Base-by-base conservation (phyloP, 345 rosid genomes). In the Salix exigua region DNA sequence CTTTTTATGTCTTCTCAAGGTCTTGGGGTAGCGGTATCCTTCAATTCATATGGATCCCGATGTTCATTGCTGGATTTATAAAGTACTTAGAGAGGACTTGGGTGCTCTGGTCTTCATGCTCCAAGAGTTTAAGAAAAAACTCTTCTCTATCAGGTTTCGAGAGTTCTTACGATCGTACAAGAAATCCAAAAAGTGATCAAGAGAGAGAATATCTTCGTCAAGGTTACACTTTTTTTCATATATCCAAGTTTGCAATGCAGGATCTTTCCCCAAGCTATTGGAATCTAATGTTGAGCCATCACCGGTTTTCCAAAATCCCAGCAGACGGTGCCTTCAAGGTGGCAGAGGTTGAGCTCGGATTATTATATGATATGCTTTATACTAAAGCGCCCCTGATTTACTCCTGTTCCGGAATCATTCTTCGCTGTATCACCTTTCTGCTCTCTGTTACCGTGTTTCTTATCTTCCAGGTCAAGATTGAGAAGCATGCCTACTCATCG, bases 371-470 rank as follows among this genome's bases (percentile, higher is more conserved):
- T 40, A 40, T 40, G 44, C 44, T 40, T 40, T 40, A 40, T 12
- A 40, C 44, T 10, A 40, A 40, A 40, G 44, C 44, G 44, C 44
- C 44, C 44, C 14, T 40, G 13, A 40, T 40, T 40, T 40, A 40
- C 73, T 38, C 75, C 1, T 2, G 50, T 25, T 7, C 31, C 0
- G 87, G 91, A n/a, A 26, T 73, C 50, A 0, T 50, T 60, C 75
- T 76, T 64, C 79, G 86, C 2, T 58, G 4, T 50, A 8, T 37
- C 30, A 46, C 65, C 46, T 73, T 72, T 37, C 66, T 50, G 35
- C 60, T 53, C 12, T 51, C 74, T 26, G 14, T 71, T 17, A 75
- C 74, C 21, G 68, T 73, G 25, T 81, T 81, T 17, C 23, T 48
- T 16, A 50, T 75, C 23, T 75, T 84, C 9, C 76, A 75, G 0